These are phyloP conservation scores for Tolypocladium tundrense DNA, from an alignment of 2,329 filamentous ascomycete genomes.

Conservation along the genomic window DNA sequence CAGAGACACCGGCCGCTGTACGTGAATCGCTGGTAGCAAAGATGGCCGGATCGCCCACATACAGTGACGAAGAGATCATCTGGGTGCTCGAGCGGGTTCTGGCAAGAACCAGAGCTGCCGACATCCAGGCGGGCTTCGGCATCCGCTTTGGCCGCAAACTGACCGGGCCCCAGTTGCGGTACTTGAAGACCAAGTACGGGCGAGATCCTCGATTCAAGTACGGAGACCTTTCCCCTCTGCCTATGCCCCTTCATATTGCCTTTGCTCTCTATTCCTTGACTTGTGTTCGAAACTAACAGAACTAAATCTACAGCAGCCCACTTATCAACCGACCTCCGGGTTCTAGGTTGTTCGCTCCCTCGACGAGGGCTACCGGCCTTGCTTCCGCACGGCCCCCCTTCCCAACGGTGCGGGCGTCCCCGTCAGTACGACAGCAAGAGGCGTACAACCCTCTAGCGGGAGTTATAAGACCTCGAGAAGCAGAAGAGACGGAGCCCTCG, in stretches of 20 bases:
- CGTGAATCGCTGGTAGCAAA: background rate
- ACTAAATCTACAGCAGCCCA: background rate
- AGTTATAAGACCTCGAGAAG: background rate
- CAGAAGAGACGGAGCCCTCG: background rate
- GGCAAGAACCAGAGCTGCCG: conserved; percentile 11
- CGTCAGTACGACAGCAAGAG: background rate
- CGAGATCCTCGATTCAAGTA: conserved; percentile 28
- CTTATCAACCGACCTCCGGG: background rate
- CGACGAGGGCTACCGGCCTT: background rate
- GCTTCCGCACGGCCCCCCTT: background rate
- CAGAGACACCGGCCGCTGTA: background rate
- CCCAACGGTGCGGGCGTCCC: background rate
- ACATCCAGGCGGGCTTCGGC: conserved; percentile 17
- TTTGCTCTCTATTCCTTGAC: background rate
- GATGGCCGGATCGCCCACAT: conserved; percentile 25
- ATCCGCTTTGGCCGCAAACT: conserved; percentile 17
- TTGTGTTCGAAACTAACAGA: background rate
- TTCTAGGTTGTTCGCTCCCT: background rate
- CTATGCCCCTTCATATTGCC: background rate
- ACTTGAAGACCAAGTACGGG: conserved; percentile 30
- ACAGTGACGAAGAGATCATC: conserved; percentile 22
- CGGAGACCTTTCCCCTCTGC: conserved; percentile 5
- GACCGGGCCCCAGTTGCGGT: conserved; percentile 25
- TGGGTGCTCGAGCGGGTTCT: conserved; percentile 22
- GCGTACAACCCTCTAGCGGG: background rate